phyloP scores from a whole-genome alignment of 345 rosid species.

The Arabis hirsuta region DNA sequence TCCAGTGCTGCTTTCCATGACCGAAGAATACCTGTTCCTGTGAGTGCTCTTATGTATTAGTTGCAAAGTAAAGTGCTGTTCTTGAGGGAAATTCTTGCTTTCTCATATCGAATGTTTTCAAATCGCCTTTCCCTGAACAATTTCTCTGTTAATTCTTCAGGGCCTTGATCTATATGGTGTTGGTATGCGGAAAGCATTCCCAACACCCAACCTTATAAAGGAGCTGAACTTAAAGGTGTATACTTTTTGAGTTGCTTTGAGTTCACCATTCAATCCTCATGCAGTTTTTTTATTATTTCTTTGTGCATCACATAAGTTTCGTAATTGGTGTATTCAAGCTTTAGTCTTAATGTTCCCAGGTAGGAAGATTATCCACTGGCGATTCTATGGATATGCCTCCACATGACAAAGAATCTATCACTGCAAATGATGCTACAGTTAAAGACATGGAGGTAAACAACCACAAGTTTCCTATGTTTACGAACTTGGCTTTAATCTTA shows the following conservation, averaged over 20 bases:
- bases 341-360: constrained; percentile 49
- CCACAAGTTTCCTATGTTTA: constrained; percentile 10
- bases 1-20: constrained; percentile 93
- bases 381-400: constrained; percentile 89
- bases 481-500: constrained; percentile 26
- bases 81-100: neutral
- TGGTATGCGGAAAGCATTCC: constrained; percentile 63
- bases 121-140: constrained; percentile 1
- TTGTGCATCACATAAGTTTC: constrained; percentile 15
- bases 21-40: constrained; percentile 94
- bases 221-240: constrained; percentile 81
- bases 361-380: constrained; percentile 85
- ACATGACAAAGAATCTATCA: constrained; percentile 69
- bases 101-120: constrained; percentile 15
- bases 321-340: constrained; percentile 8
- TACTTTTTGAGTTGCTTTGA: constrained; percentile 21
- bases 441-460: constrained; percentile 95
- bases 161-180: constrained; percentile 86
- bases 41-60: constrained; percentile 38
- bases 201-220: constrained; percentile 69
- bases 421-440: constrained; percentile 78
- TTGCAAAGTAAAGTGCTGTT: neutral
- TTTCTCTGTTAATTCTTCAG: constrained; percentile 42
- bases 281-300: constrained; percentile 17
- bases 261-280: constrained; percentile 21